Conservation (phyloP, 2,329 filamentous ascomycete genomes). For the Cordyceps cicadae region DNA sequence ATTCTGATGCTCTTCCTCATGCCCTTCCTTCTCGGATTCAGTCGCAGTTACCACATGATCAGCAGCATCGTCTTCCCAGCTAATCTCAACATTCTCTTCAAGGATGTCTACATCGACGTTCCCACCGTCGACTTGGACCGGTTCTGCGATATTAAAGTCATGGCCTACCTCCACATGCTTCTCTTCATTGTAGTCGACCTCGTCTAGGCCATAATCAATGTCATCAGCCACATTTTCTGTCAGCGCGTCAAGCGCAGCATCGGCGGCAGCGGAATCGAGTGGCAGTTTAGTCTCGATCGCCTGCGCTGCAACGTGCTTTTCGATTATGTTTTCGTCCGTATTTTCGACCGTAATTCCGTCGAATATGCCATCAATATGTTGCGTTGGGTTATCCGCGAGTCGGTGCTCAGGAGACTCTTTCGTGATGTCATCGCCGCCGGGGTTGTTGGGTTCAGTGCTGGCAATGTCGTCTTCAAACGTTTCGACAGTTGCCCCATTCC, state of each 20-base stretch:
- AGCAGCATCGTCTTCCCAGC: conserved; percentile 17
- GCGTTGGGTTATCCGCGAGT: neutral
- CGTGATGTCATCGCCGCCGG: neutral
- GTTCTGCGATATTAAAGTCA: neutral
- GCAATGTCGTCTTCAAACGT: conserved; percentile 8
- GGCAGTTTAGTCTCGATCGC: neutral
- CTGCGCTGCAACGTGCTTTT: neutral
- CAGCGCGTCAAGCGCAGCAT: neutral
- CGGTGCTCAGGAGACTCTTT: neutral
- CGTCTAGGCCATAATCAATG: conserved; percentile 23
- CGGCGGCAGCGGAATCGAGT: conserved; percentile 9
- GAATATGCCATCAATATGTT: neutral
- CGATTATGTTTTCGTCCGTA: neutral
- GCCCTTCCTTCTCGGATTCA: neutral
- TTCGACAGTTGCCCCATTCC: conserved; percentile 15
- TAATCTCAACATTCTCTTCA: conserved; percentile 17
- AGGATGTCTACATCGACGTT: neutral
- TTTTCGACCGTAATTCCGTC: neutral
- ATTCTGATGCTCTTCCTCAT: conserved; percentile 3
- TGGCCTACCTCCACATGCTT: conserved; percentile 17
- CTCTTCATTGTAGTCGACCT: conserved; percentile 16
- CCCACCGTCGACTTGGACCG: conserved; percentile 6
- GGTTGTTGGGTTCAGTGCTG: neutral
- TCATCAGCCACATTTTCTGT: conserved; percentile 21
- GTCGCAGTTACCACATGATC: neutral